Conservation (phyloP, 305 asterid species). For the Plantago lanceolata region DNA sequence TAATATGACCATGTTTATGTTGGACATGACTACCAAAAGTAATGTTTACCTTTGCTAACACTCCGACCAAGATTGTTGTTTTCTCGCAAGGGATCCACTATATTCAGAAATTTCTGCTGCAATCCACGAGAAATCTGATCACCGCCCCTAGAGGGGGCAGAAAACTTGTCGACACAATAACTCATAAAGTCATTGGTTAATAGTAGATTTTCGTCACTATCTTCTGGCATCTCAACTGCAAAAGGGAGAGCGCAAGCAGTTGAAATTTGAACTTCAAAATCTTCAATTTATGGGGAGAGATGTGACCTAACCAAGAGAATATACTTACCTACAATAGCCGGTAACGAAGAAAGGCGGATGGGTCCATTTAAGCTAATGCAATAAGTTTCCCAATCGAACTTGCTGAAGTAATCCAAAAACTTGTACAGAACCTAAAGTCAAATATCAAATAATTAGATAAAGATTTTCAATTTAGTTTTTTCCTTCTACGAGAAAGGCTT, state of each 20-base stretch:
- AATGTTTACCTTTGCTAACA: slow-evolving; percentile 61
- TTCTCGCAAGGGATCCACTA: slow-evolving; percentile 78
- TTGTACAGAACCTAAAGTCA: slow-evolving; percentile 62
- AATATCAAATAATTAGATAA: slow-evolving; percentile 22
- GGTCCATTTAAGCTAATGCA: slow-evolving; percentile 69
- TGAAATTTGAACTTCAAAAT: slow-evolving; percentile 13
- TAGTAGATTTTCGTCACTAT: slow-evolving; percentile 44
- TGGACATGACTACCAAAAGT: neutral
- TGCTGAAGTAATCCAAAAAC: slow-evolving; percentile 78
- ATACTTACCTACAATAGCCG: slow-evolving; percentile 57
- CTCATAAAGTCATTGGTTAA: slow-evolving; percentile 60
- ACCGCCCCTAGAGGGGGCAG: slow-evolving; percentile 52
- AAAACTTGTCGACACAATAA: slow-evolving; percentile 43
- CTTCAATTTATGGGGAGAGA: slow-evolving; percentile 1
- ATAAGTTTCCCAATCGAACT: slow-evolving; percentile 74
- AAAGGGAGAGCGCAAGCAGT: slow-evolving; percentile 20
- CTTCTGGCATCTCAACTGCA: slow-evolving; percentile 67
- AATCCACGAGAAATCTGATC: slow-evolving; percentile 46
- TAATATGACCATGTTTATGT: neutral
- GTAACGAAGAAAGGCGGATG: slow-evolving; percentile 56
- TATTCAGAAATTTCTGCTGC: slow-evolving; percentile 64
- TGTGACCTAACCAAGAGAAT: slow-evolving; percentile 17
- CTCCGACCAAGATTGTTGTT: slow-evolving; percentile 83
- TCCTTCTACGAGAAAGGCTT: slow-evolving; percentile 20
- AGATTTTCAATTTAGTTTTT: slow-evolving; percentile 21